Conservation (phyloP, 495 filamentous ascomycete species). For the Trypethelium eluteriae region DNA sequence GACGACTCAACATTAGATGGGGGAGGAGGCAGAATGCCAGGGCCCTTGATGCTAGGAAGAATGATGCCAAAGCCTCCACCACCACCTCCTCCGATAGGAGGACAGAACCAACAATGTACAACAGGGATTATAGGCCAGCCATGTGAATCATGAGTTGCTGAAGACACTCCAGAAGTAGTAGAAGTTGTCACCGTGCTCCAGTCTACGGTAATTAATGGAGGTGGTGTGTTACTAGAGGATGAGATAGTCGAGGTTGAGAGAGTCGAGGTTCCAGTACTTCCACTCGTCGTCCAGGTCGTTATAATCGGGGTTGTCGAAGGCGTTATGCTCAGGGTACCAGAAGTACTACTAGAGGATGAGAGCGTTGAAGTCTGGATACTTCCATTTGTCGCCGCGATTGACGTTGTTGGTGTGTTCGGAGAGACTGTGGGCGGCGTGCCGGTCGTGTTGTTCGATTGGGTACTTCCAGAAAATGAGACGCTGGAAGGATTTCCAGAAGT, state of each 20-base stretch:
- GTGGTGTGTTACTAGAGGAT: not conserved
- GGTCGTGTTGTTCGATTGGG: not conserved
- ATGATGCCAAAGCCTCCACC: slow-evolving; percentile 6
- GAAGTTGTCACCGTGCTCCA: slow-evolving; percentile 3
- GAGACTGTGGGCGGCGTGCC: not conserved
- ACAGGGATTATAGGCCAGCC: not conserved
- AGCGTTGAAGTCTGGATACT: too few species aligned
- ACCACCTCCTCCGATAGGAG: not conserved
- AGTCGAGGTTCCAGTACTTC: not conserved
- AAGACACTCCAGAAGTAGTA: slow-evolving; percentile 5
- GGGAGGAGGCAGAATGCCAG: slow-evolving; percentile 3
- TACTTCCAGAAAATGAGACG: not conserved
- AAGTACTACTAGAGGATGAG: too few species aligned
- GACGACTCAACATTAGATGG: not conserved
- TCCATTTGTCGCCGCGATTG: not conserved
- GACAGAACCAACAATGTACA: slow-evolving; percentile 1
- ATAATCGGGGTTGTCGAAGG: not conserved
- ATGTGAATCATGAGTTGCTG: slow-evolving; percentile 7
- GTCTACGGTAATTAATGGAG: not conserved
- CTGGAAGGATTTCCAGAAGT: slow-evolving; percentile 4
- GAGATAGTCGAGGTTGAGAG: not conserved
- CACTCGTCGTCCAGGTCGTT: not conserved
- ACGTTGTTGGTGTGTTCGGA: not conserved
- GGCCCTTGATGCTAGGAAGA: not conserved
- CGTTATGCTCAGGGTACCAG: too few species aligned